Base-by-base conservation (phyloP, 2,329 filamentous ascomycete genomes). In the Cladophialophora carrionii region DNA sequence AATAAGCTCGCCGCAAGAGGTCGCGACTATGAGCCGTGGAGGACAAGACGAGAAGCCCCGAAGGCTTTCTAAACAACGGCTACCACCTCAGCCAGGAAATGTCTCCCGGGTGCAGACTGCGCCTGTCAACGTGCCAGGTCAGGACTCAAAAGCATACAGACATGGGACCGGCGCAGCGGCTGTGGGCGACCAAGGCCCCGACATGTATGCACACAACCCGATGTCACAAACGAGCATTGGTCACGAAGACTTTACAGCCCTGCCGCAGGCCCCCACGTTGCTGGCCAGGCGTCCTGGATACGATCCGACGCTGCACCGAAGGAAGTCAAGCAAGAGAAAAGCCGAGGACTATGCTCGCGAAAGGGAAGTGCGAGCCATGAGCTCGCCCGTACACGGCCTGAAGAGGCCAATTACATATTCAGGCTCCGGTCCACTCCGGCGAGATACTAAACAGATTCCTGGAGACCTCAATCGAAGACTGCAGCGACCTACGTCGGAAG, bases 301-400 rank as follows among this genome's bases (percentile, higher is more conserved):
- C 69, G 85, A 87, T 57, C 80, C 80, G 5, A 76, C 81, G 26
- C 78, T 89, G 31, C 78, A 85, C 58, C 85, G 88, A 65, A 88
- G 88, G 67, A 91, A 87, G 73, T 90, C 90, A 48, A 92, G 87
- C 80, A 96, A 91, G 78, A 86, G 89, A 72, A 88, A 88, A 72
- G 88, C 89, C 71, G 84, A 89, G 68, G 90, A 96, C 68, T 86
- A 87, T 74, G 84, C 89, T 64, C 85, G 94, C 63, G 93, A 96
- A 77, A 91, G 91, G 68, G 92, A 96, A 78, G 92, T 97, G 74
- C 90, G 88, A 74, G 88, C 91, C 61, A 91, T 97, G 90, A 90
- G 87, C 73, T 85, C 87, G 48, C 85, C 84, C 66, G 57, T 64
- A 34, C 82, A 90, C 5, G 84, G 88, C 70, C 87, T 91, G 7